Percentiles rank a stretch among this genome's conserved stretches.
Conservation (phyloP, 805 yeast species). For the Candida michaelii region DNA sequence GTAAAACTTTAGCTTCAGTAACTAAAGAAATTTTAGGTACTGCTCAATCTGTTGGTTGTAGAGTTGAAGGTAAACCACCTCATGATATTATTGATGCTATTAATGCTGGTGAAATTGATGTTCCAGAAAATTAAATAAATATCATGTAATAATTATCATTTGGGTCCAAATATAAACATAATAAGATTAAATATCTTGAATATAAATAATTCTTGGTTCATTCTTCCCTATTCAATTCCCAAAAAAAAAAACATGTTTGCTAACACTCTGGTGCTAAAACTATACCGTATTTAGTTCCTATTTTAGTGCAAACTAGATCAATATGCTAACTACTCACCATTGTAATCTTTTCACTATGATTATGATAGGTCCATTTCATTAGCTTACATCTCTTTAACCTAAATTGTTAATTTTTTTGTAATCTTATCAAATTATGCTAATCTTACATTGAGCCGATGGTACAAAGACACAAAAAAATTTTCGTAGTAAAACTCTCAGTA, state of each 20-base stretch:
- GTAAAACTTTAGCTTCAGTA: slow-evolving; percentile 95
- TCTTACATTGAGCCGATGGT: neutral
- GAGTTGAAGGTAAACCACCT: slow-evolving; percentile 99
- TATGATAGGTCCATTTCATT: slow-evolving; percentile 68
- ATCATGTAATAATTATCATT: slow-evolving; percentile 26
- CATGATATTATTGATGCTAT: slow-evolving; percentile 98
- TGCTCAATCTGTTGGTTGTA: slow-evolving; percentile 99
- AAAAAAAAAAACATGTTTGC: slow-evolving; percentile 65
- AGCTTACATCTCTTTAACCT: slow-evolving; percentile 38
- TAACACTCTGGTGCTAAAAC: slow-evolving; percentile 89
- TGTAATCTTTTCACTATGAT: slow-evolving; percentile 39
- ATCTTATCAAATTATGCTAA: neutral
- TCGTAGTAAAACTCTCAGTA: slow-evolving; percentile 17
- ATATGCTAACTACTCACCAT: slow-evolving; percentile 76
- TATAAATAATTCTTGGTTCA: slow-evolving; percentile 7
- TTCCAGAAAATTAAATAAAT: slow-evolving; percentile 66
- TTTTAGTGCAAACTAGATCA: slow-evolving; percentile 83
- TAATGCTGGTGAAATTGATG: slow-evolving; percentile 96
- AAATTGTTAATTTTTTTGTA: neutral
- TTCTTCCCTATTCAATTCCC: neutral
- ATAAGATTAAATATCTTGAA: slow-evolving; percentile 8
- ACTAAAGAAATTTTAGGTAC: slow-evolving; percentile 99
- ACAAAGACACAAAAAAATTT: neutral
- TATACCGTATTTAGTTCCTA: slow-evolving; percentile 71
- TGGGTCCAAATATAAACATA: slow-evolving; percentile 6